Base-by-base conservation (phyloP, 2,329 filamentous ascomycete genomes). In the Colletotrichum truncatum region DNA sequence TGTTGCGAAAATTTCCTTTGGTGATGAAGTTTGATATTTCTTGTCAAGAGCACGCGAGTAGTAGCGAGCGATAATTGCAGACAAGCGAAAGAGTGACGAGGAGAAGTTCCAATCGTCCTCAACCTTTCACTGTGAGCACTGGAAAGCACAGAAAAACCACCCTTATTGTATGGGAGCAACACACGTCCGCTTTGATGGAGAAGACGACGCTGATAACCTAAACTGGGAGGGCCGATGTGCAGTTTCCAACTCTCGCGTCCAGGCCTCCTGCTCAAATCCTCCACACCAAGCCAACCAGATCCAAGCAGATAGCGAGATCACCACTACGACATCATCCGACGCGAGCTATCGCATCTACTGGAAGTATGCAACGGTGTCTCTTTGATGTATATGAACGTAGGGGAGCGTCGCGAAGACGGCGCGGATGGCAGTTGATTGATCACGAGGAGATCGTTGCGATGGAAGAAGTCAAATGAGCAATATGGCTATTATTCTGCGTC, bases 31-130 rank as follows among this genome's bases (percentile, higher is more conserved):
- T 23, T 45, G 41, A 39, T 43, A 43, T 25, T 28, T 26, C 48
- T 39, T 64, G 64, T 66, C 64, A 66, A 64, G 45, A 64, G 64
- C 64, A 66, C 49, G 62, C 62, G 62, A 49, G 46, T 30, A 26
- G 51, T 43, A 36, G 43, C 62, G 62, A 62, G 62, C 59, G 16
- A 21, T 23, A 26, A 59, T 41, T 59, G 64, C 52, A 34, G 38
- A 41, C 30, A 41, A 53, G 57, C 34, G 38, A 58, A 46, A 25
- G 26, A 16, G 58, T 58, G 36, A 38, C 26, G 38, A 52, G 52
- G 60, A 46, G 36, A 63, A 49, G 49, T 38, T 63, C 63, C 52
- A 49, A 52, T 34, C 48, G 51, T 43, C 46, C 28, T 54, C 45
- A 38, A 41, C 59, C 45, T 52, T 58, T 66, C 59, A 66, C 51